These are phyloP conservation scores for Danielozyma ontarioensis DNA, from an alignment of 805 yeast genomes.

Conservation along the genomic window DNA sequence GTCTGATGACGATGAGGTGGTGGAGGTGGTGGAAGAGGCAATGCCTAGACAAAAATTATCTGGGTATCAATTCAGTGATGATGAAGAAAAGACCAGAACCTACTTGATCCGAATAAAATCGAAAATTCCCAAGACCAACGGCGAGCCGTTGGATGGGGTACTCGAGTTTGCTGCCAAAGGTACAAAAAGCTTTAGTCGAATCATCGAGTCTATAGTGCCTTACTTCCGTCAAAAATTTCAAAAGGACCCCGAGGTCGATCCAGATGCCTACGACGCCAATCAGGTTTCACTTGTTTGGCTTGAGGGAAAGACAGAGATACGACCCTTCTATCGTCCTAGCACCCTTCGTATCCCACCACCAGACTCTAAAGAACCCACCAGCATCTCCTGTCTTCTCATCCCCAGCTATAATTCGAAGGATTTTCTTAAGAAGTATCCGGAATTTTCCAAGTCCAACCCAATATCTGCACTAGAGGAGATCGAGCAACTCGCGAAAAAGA, in stretches of 20 bases:
- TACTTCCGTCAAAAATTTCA: conserved; percentile 6
- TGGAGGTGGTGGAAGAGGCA: conserved; percentile 9
- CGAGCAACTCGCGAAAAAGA: background rate
- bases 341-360: conserved; percentile 32
- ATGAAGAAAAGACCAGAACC: conserved; percentile 21
- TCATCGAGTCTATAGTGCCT: conserved; percentile 12
- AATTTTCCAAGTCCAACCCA: background rate
- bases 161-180: conserved; percentile 20
- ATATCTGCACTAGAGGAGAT: background rate
- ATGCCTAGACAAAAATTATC: conserved; percentile 8
- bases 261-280: conserved; percentile 7
- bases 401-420: background rate
- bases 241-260: conserved; percentile 2
- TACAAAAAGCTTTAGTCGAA: conserved; percentile 18
- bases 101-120: conserved; percentile 25
- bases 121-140: conserved; percentile 12
- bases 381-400: background rate
- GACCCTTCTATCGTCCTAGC: conserved; percentile 34
- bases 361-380: background rate
- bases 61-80: conserved; percentile 16
- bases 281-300: conserved; percentile 30
- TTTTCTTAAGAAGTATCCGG: background rate
- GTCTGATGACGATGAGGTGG: conserved; percentile 3
- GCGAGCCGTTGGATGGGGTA: conserved; percentile 2
- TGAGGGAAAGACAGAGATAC: conserved; percentile 34